Base-by-base conservation (phyloP, 108 stramenopile genomes). In the Chaetoceros muelleri region DNA sequence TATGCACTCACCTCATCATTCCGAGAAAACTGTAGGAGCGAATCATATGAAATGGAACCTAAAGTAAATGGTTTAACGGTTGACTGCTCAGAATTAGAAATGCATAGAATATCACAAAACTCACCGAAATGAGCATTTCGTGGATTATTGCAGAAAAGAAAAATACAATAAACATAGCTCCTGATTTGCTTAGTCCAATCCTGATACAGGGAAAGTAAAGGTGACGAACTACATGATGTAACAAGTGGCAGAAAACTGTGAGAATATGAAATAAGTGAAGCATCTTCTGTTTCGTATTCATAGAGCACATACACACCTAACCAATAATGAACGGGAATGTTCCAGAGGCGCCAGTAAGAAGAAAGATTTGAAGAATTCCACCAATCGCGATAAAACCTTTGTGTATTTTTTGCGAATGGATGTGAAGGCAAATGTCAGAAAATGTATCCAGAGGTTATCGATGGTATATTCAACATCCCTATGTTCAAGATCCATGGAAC, bases 301-400 rank as follows among this genome's bases (percentile, higher is more conserved):
- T 61, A 52, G 17, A 30, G 28, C 10, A 10, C 10, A 17, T 17
- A 52, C 13, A 52, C 13, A 52, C 10, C 70, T 28, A 82, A 69
- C 95, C 95, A 96, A 53, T 90, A 87, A 60, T 96, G 95, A 0
- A 96, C 95, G 5, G 95, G 95, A 59, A 93, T 75, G 62, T 96
- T 96, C 95, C 92, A 95, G 0, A 91, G 58, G 22, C 93, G 58
- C 95, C 95, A 96, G 64, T 95, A 96, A 3, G 80, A 72, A 28
- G 74, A 79, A 13, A 91, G 80, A 24, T 91, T 85, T 5, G 78
- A 73, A 30, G 91, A 83, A 62, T 96, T 96, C 92, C 92, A 94
- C 67, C 70, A 72, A 54, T 72, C 67, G 55, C 57, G 46, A 47
- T 72, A 72, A 73, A 18, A 73, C 72, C 58, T 10, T 28, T 2